These are phyloP conservation scores for Colletotrichum falcatum DNA, from an alignment of 2,329 filamentous ascomycete species.

Conservation along the genomic window DNA sequence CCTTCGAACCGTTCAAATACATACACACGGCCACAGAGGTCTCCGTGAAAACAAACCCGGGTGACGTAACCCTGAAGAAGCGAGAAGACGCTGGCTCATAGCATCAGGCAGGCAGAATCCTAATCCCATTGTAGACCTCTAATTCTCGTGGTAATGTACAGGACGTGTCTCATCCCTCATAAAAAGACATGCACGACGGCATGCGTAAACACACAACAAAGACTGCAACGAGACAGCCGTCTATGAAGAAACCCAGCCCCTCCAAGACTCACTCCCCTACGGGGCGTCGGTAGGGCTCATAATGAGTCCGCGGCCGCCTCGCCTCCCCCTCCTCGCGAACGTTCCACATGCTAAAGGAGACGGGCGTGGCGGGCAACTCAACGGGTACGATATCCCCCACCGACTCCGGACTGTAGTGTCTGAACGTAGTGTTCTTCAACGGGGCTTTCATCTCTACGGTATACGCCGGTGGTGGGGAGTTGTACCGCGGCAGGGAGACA, in stretches of 20 bases:
- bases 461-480: slow-evolving; percentile 30
- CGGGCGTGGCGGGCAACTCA: slow-evolving; percentile 36
- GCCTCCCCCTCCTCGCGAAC: slow-evolving; percentile 19
- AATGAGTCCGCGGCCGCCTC: slow-evolving; percentile 24
- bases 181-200: neutral
- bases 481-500: slow-evolving; percentile 29
- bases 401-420: slow-evolving; percentile 37
- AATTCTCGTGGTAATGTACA: slow-evolving; percentile 4
- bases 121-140: neutral
- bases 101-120: slow-evolving; percentile 19
- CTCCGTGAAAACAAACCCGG: neutral
- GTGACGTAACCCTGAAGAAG: neutral
- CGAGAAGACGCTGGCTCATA: neutral
- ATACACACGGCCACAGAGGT: neutral
- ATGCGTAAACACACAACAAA: neutral
- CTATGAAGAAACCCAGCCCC: neutral
- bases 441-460: slow-evolving; percentile 13
- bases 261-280: neutral
- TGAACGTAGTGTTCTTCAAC: slow-evolving; percentile 20
- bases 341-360: slow-evolving; percentile 35
- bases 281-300: slow-evolving; percentile 35
- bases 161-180: slow-evolving; percentile 29
- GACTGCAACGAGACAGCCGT: neutral
- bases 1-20: slow-evolving; percentile 8
- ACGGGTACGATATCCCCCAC: slow-evolving; percentile 22